These are phyloP conservation scores for Tulasnella sp. DNA, from an alignment of 768 basidiomycete species.

Conservation along the genomic window DNA sequence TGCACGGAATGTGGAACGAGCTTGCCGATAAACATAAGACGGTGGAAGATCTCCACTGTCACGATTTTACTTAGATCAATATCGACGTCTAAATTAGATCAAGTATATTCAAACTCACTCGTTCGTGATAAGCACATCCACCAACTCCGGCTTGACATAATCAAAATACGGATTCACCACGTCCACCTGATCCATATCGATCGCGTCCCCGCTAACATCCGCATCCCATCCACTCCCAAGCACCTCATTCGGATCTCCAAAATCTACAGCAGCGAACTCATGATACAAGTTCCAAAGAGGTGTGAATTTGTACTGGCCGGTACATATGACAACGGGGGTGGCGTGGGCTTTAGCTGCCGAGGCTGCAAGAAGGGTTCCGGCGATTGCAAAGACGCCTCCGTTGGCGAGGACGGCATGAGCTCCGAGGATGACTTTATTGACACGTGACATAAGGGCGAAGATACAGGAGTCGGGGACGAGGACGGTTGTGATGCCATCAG, in stretches of 20 bases:
- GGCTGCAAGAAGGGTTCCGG: slow-evolving; percentile 75
- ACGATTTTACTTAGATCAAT: neutral
- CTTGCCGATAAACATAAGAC: slow-evolving; percentile 77
- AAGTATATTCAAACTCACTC: slow-evolving; percentile 57
- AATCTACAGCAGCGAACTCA: slow-evolving; percentile 74
- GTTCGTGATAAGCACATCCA: slow-evolving; percentile 92
- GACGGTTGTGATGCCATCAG: slow-evolving; percentile 82
- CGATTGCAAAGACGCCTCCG: slow-evolving; percentile 86
- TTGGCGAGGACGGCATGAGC: slow-evolving; percentile 95
- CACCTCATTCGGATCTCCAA: slow-evolving; percentile 42
- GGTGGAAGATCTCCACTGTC: slow-evolving; percentile 90
- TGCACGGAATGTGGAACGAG: slow-evolving; percentile 3
- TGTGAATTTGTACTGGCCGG: slow-evolving; percentile 94
- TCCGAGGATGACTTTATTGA: slow-evolving; percentile 92
- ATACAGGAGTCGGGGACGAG: slow-evolving; percentile 94
- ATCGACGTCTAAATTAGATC: neutral
- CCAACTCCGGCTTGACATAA: slow-evolving; percentile 83
- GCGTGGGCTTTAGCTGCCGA: slow-evolving; percentile 81
- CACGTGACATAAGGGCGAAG: slow-evolving; percentile 90
- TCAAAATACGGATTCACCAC: slow-evolving; percentile 96
- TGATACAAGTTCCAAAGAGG: slow-evolving; percentile 84
- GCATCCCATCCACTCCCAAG: slow-evolving; percentile 31
- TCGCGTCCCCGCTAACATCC: slow-evolving; percentile 63
- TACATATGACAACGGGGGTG: slow-evolving; percentile 86
- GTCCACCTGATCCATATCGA: slow-evolving; percentile 73